Percentiles rank a stretch among this genome's conserved stretches.
Conservation (phyloP, 805 yeast genomes). For the Wickerhamomyces silvicola region DNA sequence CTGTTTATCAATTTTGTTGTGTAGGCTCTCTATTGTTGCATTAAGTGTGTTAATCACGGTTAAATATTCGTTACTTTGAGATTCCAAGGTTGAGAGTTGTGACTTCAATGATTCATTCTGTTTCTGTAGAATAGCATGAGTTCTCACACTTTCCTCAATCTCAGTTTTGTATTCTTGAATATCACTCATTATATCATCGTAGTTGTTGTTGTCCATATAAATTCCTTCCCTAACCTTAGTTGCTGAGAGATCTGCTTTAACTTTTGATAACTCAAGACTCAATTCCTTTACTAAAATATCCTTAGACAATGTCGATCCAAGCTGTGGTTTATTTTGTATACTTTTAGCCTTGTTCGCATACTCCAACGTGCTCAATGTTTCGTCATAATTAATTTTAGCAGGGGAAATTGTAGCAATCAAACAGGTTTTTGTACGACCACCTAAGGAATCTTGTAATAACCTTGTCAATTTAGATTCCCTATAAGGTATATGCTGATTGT, state of each 20-base stretch:
- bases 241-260: constrained; percentile 53
- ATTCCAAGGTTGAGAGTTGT: constrained; percentile 16
- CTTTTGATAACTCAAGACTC: constrained; percentile 41
- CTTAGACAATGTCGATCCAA: constrained; percentile 50
- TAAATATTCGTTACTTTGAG: constrained; percentile 16
- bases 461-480: constrained; percentile 76
- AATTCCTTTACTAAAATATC: constrained; percentile 39
- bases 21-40: constrained; percentile 20
- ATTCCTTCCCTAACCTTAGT: constrained; percentile 61
- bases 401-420: constrained; percentile 86
- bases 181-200: constrained; percentile 43
- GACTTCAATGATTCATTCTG: constrained; percentile 28
- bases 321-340: constrained; percentile 67
- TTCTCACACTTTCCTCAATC: constrained; percentile 38
- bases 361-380: constrained; percentile 77
- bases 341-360: constrained; percentile 85
- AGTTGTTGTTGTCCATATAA: constrained; percentile 53
- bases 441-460: constrained; percentile 71
- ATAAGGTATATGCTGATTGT: constrained; percentile 71
- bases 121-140: constrained; percentile 31
- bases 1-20: constrained; percentile 25
- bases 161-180: constrained; percentile 45
- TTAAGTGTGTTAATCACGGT: constrained; percentile 22
- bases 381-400: constrained; percentile 69
- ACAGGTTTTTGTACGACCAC: constrained; percentile 84